Conservation (phyloP, 202 grass and related monocot genomes). For the Panicum hallii region DNA sequence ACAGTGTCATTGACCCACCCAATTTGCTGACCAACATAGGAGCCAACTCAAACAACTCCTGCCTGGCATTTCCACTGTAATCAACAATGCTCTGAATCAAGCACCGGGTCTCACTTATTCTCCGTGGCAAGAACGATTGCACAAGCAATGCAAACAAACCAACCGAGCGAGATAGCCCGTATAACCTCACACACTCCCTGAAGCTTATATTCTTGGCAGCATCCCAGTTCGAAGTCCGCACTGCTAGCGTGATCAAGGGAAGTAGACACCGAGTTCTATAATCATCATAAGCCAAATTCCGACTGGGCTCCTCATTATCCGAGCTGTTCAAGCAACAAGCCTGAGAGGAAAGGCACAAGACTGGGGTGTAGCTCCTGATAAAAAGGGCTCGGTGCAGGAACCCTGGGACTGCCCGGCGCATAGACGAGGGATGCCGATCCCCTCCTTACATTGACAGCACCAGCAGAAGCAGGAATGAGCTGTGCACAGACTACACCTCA, state of each 20-base stretch:
- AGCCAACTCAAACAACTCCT: constrained; percentile 58
- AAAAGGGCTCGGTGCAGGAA: constrained; percentile 48
- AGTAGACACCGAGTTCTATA: constrained; percentile 41
- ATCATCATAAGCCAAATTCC: constrained; percentile 1
- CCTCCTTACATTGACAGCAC: constrained; percentile 26
- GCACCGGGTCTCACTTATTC: constrained; percentile 58
- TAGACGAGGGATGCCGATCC: constrained; percentile 26
- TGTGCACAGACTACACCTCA: constrained; percentile 6
- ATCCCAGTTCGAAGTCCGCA: constrained; percentile 64
- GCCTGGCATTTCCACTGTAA: constrained; percentile 55
- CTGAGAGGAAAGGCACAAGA: constrained; percentile 11
- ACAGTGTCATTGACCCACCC: constrained; percentile 49
- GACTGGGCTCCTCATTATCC: constrained; percentile 38
- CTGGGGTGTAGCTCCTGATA: constrained; percentile 1
- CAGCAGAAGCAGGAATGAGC: neutral
- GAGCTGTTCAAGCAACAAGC: constrained; percentile 42
- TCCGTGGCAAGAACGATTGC: constrained; percentile 41
- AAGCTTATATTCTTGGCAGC: constrained; percentile 57
- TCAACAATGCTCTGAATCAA: constrained; percentile 59
- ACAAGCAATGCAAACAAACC: constrained; percentile 63
- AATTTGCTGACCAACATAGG: constrained; percentile 54
- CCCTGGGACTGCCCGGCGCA: constrained; percentile 31
- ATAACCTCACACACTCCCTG: constrained; percentile 48
- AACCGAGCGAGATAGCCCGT: constrained; percentile 56
- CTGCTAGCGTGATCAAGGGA: constrained; percentile 55